Percentiles rank a stretch among this genome's conserved stretches.
phyloP scores from a whole-genome alignment of 805 yeast genomes.

The Nakazawaea populi region DNA sequence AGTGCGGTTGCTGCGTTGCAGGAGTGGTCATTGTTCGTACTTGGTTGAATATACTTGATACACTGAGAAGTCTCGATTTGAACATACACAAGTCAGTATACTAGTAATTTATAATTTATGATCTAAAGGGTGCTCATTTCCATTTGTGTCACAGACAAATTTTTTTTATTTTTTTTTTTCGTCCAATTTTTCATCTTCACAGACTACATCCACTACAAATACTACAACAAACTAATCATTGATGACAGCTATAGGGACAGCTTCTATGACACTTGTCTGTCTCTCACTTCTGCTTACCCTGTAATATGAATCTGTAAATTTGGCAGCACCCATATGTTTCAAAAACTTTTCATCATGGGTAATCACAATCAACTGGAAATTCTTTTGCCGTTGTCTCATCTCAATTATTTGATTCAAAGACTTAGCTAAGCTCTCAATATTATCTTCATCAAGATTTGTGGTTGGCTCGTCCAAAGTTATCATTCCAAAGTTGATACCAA shows the following conservation, averaged over 20 bases:
- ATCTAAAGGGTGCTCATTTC: too few relatives aligned
- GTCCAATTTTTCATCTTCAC: background rate
- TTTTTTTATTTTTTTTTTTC: too few relatives aligned
- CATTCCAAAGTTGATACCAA: constrained; percentile 92
- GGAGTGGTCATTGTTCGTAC: background rate
- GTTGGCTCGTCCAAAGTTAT: constrained; percentile 98
- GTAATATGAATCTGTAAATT: constrained; percentile 83
- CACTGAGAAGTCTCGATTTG: background rate
- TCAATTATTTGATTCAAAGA: constrained; percentile 73
- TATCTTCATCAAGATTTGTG: constrained; percentile 86
- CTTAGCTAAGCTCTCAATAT: constrained; percentile 80
- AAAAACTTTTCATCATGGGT: constrained; percentile 95
- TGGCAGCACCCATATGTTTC: constrained; percentile 76
- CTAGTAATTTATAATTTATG: too few relatives aligned
- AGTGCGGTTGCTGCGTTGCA: constrained; percentile 17
- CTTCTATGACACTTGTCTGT: constrained; percentile 65
- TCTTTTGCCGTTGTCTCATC: constrained; percentile 67
- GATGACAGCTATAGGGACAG: constrained; percentile 8
- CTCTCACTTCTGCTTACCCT: constrained; percentile 74
- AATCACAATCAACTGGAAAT: constrained; percentile 91
- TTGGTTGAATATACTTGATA: background rate
- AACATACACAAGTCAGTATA: background rate
- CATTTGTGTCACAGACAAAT: background rate
- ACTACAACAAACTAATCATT: background rate
- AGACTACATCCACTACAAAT: background rate